Evolutionary conservation across 2,329 filamentous ascomycete species (phyloP), one percentile per base, ranked within the genome.

Genomic region (Orbilia oligospora): DNA sequence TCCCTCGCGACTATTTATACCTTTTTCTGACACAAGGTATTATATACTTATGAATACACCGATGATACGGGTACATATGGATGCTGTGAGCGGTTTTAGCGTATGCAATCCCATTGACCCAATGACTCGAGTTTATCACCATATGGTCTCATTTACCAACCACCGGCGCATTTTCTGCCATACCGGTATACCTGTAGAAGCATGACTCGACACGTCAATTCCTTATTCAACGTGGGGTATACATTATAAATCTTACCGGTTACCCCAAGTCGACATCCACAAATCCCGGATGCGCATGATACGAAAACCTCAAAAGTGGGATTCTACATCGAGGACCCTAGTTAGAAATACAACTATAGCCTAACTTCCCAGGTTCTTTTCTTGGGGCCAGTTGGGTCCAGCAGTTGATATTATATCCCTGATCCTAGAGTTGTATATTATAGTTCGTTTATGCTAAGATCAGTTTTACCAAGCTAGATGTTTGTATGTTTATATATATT

Each of bases 401-500:
- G 27, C 27, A 3, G 27, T 30, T 6, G 27, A 30, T 30, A 41
- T 3, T 46, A 68, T 16, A 68, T 44, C 64, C 48, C 22, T 68
- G 64, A 55, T 44, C 46, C n/a, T 18, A 10, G 65, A 10, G 3
- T 8, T 44, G 38, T 56, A 22, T 20, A 56, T 58, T 66, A 73
- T 49, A 73, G 38, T 65, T 65, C 53, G 63, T 68, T 75, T 75
- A 75, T 75, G 71, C 71, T 75, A 75, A 75, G 71, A 51, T 73
- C 36, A 22, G 64, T 53, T 68, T 55, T 75, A 55, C 64, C 63
- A 55, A 66, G 20, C 16, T 38, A n/a, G n/a, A n/a, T n/a, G n/a
- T n/a, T n/a, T n/a, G n/a, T n/a, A n/a, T n/a, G n/a, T n/a, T n/a
- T n/a, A n/a, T n/a, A n/a, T n/a, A n/a, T n/a, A 27, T 46, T 66